phyloP scores from a whole-genome alignment of 176 grass and related monocot species.

The Musa schizocarpa region DNA sequence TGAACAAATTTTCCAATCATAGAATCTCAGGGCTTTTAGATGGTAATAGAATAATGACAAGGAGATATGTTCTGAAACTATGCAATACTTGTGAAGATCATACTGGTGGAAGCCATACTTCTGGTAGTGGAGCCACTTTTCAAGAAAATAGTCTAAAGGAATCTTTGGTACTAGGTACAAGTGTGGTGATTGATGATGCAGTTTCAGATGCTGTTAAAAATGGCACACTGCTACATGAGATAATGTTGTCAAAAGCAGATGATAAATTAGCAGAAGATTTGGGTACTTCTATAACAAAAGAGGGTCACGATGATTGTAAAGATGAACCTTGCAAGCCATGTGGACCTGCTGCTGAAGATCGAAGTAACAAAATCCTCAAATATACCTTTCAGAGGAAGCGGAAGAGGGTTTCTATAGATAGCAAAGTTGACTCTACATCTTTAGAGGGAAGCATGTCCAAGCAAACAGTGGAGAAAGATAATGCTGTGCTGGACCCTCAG shows the following conservation, averaged over 20 bases:
- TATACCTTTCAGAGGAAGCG: slow-evolving; percentile 92
- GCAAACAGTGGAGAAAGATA: not conserved
- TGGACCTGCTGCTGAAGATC: slow-evolving; percentile 28
- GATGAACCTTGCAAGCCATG: not conserved
- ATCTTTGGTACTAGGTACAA: not conserved
- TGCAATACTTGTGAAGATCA: not conserved
- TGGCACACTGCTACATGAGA: not conserved
- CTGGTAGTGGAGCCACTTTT: not conserved
- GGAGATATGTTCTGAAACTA: not conserved
- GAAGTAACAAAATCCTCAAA: slow-evolving; percentile 51
- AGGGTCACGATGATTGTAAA: not conserved
- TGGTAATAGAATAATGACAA: not conserved
- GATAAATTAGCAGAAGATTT: not conserved
- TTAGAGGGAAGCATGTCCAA: slow-evolving; percentile 19
- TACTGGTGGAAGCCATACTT: not conserved
- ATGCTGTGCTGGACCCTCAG: slow-evolving; percentile 16
- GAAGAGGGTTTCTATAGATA: slow-evolving; percentile 37
- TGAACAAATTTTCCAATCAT: not conserved
- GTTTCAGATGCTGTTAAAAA: not conserved
- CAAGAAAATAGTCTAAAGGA: slow-evolving; percentile 1
- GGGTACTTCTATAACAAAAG: not conserved
- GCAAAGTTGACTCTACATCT: slow-evolving; percentile 24
- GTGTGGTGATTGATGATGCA: not conserved
- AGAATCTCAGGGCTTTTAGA: not conserved
- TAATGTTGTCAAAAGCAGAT: not conserved